A percentile compares a stretch with the other conserved stretches of the same genome.
These are phyloP conservation scores for Geosiphon pyriformis DNA, from an alignment of 192 early-diverging fungal genomes.

Conservation along the genomic window DNA sequence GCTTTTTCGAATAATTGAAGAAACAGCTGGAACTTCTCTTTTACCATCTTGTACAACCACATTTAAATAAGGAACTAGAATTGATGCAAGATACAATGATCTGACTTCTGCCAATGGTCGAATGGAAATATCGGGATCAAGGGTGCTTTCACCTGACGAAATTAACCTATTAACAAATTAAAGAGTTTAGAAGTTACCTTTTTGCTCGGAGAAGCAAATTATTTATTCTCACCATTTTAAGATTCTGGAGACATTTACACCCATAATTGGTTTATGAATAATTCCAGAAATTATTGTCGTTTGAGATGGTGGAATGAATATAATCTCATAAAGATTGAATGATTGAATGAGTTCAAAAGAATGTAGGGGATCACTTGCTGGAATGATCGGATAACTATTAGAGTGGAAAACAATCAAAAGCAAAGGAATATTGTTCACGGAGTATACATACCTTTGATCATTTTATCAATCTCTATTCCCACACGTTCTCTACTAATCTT, in stretches of 20 bases:
- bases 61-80: slow-evolving; percentile 48
- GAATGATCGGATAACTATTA: background rate
- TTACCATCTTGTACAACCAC: slow-evolving; percentile 41
- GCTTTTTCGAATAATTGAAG: slow-evolving; percentile 52
- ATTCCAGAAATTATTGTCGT: slow-evolving; percentile 27
- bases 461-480: slow-evolving; percentile 90
- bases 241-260: slow-evolving; percentile 34
- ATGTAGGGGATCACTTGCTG: slow-evolving; percentile 31
- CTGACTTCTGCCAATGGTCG: slow-evolving; percentile 26
- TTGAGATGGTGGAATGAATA: slow-evolving; percentile 39
- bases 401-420: background rate
- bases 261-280: slow-evolving; percentile 25
- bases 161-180: slow-evolving; percentile 23
- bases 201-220: background rate
- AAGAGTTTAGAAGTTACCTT: slow-evolving; percentile 23
- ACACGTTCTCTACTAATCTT: slow-evolving; percentile 93
- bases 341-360: slow-evolving; percentile 35
- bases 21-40: slow-evolving; percentile 37
- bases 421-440: background rate
- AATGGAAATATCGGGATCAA: slow-evolving; percentile 19
- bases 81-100: slow-evolving; percentile 50
- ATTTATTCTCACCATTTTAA: slow-evolving; percentile 39
- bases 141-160: no score
- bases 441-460: slow-evolving; percentile 58
- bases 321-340: slow-evolving; percentile 40